Percentiles rank a stretch among this genome's conserved stretches.
phyloP scores from a whole-genome alignment of 2,329 filamentous ascomycete species.

The Thielaviopsis ethacetica region DNA sequence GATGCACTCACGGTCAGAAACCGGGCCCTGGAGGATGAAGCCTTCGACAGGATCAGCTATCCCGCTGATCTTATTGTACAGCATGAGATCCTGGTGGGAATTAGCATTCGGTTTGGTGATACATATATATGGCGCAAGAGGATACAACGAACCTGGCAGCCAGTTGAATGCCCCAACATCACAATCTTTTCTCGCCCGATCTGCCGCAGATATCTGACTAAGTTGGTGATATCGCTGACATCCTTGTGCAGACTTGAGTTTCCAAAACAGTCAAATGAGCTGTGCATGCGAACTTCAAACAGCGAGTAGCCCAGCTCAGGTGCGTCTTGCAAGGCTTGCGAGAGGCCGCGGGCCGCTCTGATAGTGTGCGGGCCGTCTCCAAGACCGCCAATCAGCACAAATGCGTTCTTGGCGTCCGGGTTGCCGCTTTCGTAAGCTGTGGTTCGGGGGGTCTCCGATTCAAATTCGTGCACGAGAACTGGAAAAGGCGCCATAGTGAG shows the following conservation, averaged over 20 bases:
- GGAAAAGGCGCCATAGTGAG: slow-evolving; percentile 20
- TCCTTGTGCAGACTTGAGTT: slow-evolving; percentile 33
- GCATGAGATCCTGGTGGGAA: slow-evolving; percentile 34
- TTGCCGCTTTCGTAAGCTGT: slow-evolving; percentile 32
- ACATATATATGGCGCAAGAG: not conserved
- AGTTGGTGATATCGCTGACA: slow-evolving; percentile 33
- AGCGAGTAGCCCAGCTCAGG: slow-evolving; percentile 30
- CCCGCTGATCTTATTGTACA: slow-evolving; percentile 30
- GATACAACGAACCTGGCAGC: slow-evolving; percentile 30
- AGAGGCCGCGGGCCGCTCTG: slow-evolving; percentile 35
- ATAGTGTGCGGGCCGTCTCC: slow-evolving; percentile 53
- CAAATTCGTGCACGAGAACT: slow-evolving; percentile 30
- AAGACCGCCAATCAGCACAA: slow-evolving; percentile 56
- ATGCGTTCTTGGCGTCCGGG: slow-evolving; percentile 32
- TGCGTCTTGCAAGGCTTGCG: slow-evolving; percentile 24
- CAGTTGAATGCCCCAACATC: slow-evolving; percentile 42
- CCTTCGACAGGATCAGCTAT: slow-evolving; percentile 46
- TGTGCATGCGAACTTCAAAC: slow-evolving; percentile 39
- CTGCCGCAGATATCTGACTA: slow-evolving; percentile 36
- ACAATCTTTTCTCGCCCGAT: slow-evolving; percentile 35
- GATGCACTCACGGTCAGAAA: slow-evolving; percentile 58
- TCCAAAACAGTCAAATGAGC: slow-evolving; percentile 37
- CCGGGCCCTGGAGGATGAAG: slow-evolving; percentile 63
- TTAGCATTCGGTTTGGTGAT: not conserved
- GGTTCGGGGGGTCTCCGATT: slow-evolving; percentile 23